Evolutionary conservation across 2,329 filamentous ascomycete species (phyloP).

Genomic region (Diaporthe ampelina): DNA sequence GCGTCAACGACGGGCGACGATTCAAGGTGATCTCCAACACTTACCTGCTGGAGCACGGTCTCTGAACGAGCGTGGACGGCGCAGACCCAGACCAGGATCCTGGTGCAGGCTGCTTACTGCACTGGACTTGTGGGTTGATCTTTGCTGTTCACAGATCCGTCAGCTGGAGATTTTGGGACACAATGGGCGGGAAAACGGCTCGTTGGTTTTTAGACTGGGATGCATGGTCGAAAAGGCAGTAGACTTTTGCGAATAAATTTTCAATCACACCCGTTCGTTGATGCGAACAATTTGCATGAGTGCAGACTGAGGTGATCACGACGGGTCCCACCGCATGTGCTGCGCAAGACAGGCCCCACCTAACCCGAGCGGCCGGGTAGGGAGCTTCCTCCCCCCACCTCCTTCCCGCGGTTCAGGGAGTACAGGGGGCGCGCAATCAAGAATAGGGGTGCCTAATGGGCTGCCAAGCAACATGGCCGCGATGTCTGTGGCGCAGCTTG

Average conservation of each 20-base stretch:
- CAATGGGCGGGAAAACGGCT: neutral
- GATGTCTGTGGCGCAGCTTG: constrained; percentile 16
- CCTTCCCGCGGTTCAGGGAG: neutral
- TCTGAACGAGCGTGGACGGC: neutral
- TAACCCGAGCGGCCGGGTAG: neutral
- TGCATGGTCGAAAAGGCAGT: neutral
- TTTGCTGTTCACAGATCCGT: neutral
- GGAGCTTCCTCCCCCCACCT: neutral
- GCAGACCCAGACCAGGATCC: too few species aligned
- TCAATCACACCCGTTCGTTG: neutral
- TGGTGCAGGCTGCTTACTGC: too few species aligned
- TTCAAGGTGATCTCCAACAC: constrained; percentile 48
- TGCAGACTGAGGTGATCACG: neutral
- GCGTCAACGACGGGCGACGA: constrained; percentile 43
- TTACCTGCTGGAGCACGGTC: constrained; percentile 43
- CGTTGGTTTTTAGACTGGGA: neutral
- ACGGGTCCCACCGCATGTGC: too few species aligned
- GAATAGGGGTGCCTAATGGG: constrained; percentile 3
- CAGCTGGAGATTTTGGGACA: neutral
- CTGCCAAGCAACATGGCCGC: constrained; percentile 13
- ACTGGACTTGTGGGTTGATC: neutral
- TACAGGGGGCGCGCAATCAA: neutral
- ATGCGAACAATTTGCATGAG: neutral
- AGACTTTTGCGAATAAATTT: neutral
- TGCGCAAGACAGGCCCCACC: too few species aligned